Base-by-base conservation (phyloP, 768 basidiomycete genomes). In the Leccinum broughii region DNA sequence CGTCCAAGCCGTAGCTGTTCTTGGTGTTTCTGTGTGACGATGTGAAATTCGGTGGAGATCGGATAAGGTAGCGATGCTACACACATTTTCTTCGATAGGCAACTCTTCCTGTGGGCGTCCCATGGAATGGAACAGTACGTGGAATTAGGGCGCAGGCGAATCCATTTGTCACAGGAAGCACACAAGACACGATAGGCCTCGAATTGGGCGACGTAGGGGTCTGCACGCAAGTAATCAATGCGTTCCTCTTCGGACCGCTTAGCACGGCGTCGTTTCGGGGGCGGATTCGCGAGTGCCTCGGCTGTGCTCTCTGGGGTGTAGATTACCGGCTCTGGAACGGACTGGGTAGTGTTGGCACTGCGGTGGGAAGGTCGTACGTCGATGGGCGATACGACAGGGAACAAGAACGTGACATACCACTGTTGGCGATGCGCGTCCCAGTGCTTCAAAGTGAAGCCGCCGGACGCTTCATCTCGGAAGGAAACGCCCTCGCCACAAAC, bases 71-170 rank as follows among this genome's bases (percentile, higher is more conserved):
- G 22, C 49, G 54, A 65, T 60, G 13, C 41, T 48, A 41, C 86
- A 61, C 69, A 88, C 89, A 85, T 81, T 72, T 89, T 89, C 77
- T 89, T 91, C 1, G 88, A 85, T 51, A 92, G 75, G 74, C 90
- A 92, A 69, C 88, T 89, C 77, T 90, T 92, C 46, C 90, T 78
- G 68, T 92, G 90, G 3, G 90, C 90, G 69, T 92, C 89, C 90
- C 90, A 92, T 0, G 90, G 90, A 56, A 92, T 92, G n/a, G 86
- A 88, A 68, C 90, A 93, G 66, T 91, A 93, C 0, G 90, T 92
- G 56, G 90, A 92, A 71, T 93, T 93, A 49, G 90, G 89, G 8
- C 90, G 81, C n/a, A 92, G 78, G 15, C 91, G 81, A 63, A 92
- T 91, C 90, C 90, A 92, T 70, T 90, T 92, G 72, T 91, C 86